Base-by-base conservation (phyloP, 305 asterid genomes). In the Solanum aculeatissimum region DNA sequence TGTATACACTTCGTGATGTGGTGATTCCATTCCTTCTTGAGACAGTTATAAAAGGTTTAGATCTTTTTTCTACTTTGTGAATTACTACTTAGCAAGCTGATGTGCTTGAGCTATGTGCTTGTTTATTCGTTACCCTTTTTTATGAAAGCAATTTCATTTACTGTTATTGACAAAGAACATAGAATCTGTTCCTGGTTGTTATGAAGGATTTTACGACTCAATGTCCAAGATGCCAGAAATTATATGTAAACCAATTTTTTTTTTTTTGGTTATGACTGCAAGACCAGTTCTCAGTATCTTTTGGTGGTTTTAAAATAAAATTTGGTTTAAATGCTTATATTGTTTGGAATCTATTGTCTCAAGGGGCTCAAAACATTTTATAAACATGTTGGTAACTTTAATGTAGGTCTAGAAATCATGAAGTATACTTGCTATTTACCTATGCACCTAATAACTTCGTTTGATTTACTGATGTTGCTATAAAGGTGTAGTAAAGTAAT, bases 1-100 rank as follows among this genome's bases (percentile, higher is more conserved):
- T 91, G 86, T 97, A 91, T 23, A 85, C 87, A 83, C 96, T 97
- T 84, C 95, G 94, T 78, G 93, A 93, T 47, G 70, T 89, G 88
- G 92, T 95, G 89, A 83, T 90, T 21, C 99, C 98, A 2, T 87
- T 87, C 84, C 95, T 97, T 60, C 98, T 95, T 66, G 90, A 86
- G 86, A 93, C 97, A 23, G 92, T 92, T 21, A 84, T 97, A 87
- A 97, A 93, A 95, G 99, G 99, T 95, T 86, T 53, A 83, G 66
- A 38, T 63, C 40, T 27, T 62, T 83, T 58, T 78, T 68, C 51
- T 68, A 35, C 49, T 47, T 68, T 65, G 23, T 53, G 32, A 47
- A 82, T 45, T 68, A 29, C 51, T 10, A 16, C 32, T n/a, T 11
- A 57, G 27, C 49, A 78, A 72, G 83, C 66, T 53, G 83, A 78